These are phyloP conservation scores for Trichoderma erinaceum DNA, from an alignment of 495 filamentous ascomycete genomes.

Conservation along the genomic window DNA sequence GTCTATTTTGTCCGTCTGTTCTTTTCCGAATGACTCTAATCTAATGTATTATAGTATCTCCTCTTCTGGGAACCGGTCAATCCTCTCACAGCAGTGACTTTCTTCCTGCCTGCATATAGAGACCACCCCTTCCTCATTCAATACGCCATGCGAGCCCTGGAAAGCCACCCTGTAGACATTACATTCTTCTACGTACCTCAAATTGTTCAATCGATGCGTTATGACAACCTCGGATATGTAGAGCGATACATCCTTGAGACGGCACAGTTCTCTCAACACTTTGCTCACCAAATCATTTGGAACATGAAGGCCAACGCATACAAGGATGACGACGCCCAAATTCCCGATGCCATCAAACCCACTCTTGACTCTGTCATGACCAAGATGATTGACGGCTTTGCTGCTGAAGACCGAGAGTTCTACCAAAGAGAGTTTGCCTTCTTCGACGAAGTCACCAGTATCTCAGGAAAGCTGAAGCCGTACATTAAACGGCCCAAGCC, in stretches of 20 bases:
- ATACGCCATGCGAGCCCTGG: slow-evolving; percentile 93
- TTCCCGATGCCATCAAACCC: slow-evolving; percentile 88
- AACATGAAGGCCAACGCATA: slow-evolving; percentile 99
- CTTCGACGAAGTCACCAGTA: slow-evolving; percentile 92
- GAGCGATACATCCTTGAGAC: slow-evolving; percentile 96
- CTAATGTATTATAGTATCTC: slow-evolving; percentile 59
- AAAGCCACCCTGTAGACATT: slow-evolving; percentile 88
- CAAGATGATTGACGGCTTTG: slow-evolving; percentile 76
- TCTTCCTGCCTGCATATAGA: slow-evolving; percentile 87
- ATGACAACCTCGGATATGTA: slow-evolving; percentile 90
- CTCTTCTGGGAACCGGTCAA: slow-evolving; percentile 93
- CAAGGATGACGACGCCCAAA: slow-evolving; percentile 88
- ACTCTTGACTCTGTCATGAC: slow-evolving; percentile 86
- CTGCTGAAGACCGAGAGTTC: slow-evolving; percentile 67
- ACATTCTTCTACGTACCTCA: slow-evolving; percentile 99
- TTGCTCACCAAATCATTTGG: slow-evolving; percentile 99
- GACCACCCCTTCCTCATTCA: slow-evolving; percentile 93
- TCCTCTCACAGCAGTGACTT: slow-evolving; percentile 84
- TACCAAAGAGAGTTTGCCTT: slow-evolving; percentile 95
- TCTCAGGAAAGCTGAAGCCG: slow-evolving; percentile 92
- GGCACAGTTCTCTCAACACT: slow-evolving; percentile 89
- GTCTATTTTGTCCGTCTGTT: background rate
- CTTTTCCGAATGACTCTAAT: background rate
- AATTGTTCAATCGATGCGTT: slow-evolving; percentile 92
- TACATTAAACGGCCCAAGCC: slow-evolving; percentile 88